Percentiles rank a stretch among this genome's conserved stretches.
Evolutionary conservation across 1,139 yeast species (phyloP).

Genomic region (Yamadazyma dendronema): DNA sequence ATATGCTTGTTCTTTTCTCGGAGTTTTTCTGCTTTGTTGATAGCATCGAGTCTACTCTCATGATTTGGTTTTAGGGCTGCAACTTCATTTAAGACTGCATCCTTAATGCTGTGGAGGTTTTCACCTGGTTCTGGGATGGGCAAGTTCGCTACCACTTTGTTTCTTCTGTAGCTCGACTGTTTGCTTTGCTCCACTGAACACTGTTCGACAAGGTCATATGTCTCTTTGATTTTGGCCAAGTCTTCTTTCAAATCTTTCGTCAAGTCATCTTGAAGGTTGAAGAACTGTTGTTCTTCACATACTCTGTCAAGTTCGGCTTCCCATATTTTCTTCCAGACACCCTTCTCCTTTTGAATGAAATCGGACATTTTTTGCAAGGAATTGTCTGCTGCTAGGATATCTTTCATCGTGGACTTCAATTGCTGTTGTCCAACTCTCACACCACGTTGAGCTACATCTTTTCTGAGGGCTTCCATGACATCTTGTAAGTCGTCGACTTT

Average conservation of each 20-base stretch:
- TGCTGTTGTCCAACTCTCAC: slow-evolving; percentile 80
- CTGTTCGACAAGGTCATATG: slow-evolving; percentile 75
- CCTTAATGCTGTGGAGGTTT: slow-evolving; percentile 64
- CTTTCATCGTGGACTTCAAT: slow-evolving; percentile 62
- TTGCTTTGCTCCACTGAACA: slow-evolving; percentile 77
- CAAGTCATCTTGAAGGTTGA: slow-evolving; percentile 85
- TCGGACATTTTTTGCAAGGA: slow-evolving; percentile 55
- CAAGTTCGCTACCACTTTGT: slow-evolving; percentile 38
- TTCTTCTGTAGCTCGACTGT: slow-evolving; percentile 28
- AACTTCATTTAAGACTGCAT: slow-evolving; percentile 79
- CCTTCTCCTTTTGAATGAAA: slow-evolving; percentile 68
- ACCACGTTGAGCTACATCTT: slow-evolving; percentile 92
- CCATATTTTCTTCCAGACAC: slow-evolving; percentile 91
- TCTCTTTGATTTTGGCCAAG: slow-evolving; percentile 73
- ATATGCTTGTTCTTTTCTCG: slow-evolving; percentile 71
- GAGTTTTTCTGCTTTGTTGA: slow-evolving; percentile 78
- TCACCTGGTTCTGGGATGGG: slow-evolving; percentile 66
- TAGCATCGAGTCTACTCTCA: slow-evolving; percentile 81
- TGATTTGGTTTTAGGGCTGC: slow-evolving; percentile 80
- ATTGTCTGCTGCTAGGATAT: slow-evolving; percentile 56
- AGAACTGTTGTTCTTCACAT: slow-evolving; percentile 90
- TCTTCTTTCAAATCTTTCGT: slow-evolving; percentile 80
- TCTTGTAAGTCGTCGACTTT: slow-evolving; percentile 92
- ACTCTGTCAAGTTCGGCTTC: slow-evolving; percentile 86
- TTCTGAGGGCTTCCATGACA: slow-evolving; percentile 80